Conservation (phyloP, 2,329 filamentous ascomycete species). For the Westerdykella ornata region DNA sequence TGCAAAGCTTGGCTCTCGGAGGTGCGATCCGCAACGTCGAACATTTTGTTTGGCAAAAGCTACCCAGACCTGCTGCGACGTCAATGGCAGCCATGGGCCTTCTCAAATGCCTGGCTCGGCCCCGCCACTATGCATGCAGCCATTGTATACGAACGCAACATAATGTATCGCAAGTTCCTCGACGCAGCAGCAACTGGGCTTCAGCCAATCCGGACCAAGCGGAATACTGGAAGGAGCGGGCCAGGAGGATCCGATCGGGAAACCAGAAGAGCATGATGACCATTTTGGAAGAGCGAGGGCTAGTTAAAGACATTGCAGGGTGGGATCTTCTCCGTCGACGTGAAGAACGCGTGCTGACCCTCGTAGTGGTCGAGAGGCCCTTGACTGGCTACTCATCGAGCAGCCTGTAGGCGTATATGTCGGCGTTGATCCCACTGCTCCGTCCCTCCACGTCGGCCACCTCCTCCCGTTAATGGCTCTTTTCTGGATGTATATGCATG, state of each 20-base stretch:
- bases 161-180: conserved; percentile 10
- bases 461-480: conserved; percentile 75
- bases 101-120: conserved; percentile 23
- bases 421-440: conserved; percentile 74
- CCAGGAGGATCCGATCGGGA: conserved; percentile 23
- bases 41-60: too few species aligned
- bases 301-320: conserved; percentile 69
- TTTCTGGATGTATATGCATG: conserved; percentile 77
- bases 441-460: conserved; percentile 74
- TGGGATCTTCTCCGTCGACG: conserved; percentile 38
- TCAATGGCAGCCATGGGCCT: conserved; percentile 27
- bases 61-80: conserved; percentile 3
- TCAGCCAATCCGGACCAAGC: conserved; percentile 14
- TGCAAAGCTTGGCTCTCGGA: too few species aligned
- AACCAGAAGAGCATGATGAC: conserved; percentile 49
- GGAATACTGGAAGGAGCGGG: conserved; percentile 24
- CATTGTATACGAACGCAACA: conserved; percentile 24
- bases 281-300: conserved; percentile 63
- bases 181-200: conserved; percentile 19
- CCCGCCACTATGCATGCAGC: conserved; percentile 22
- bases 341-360: conserved; percentile 8
- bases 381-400: conserved; percentile 57
- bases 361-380: conserved; percentile 42
- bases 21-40: too few species aligned
- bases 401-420: conserved; percentile 69